A percentile compares a stretch with the other conserved stretches of the same genome.
phyloP scores from a whole-genome alignment of 164 flowering plant species.

The Pachysandra terminalis region DNA sequence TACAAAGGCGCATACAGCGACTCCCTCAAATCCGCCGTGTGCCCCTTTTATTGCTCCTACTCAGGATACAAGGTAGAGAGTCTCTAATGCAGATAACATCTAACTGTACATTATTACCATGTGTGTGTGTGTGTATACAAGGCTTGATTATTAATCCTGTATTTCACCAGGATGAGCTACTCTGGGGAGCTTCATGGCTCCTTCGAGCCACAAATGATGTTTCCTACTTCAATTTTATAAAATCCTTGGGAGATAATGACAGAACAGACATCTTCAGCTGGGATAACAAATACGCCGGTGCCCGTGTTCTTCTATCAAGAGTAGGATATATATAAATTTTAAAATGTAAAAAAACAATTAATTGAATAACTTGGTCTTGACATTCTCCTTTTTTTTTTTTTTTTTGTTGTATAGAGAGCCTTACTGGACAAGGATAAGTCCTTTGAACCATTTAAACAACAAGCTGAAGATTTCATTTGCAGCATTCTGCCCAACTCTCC shows the following conservation, averaged over 20 bases:
- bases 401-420: slow-evolving; percentile 34
- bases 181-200: slow-evolving; percentile 96
- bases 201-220: slow-evolving; percentile 62
- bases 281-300: slow-evolving; percentile 93
- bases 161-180: slow-evolving; percentile 68
- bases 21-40: slow-evolving; percentile 59
- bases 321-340: no score
- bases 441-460: slow-evolving; percentile 39
- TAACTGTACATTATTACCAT: no score
- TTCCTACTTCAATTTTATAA: slow-evolving; percentile 41
- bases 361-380: neutral
- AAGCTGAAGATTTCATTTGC: slow-evolving; percentile 85
- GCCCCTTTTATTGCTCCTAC: slow-evolving; percentile 93
- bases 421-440: slow-evolving; percentile 42
- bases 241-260: slow-evolving; percentile 52
- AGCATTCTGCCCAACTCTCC: slow-evolving; percentile 79
- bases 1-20: slow-evolving; percentile 78
- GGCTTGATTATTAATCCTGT: neutral
- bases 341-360: neutral
- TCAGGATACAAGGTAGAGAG: slow-evolving; percentile 76
- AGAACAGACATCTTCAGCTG: slow-evolving; percentile 75
- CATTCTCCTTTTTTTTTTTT: no score
- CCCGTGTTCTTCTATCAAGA: slow-evolving; percentile 73
- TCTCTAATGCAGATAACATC: no score
- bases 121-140: no score